Evolutionary conservation across 2,329 filamentous ascomycete genomes (phyloP), one percentile per base, ranked within the genome.

Genomic region (Pyricularia grisea): DNA sequence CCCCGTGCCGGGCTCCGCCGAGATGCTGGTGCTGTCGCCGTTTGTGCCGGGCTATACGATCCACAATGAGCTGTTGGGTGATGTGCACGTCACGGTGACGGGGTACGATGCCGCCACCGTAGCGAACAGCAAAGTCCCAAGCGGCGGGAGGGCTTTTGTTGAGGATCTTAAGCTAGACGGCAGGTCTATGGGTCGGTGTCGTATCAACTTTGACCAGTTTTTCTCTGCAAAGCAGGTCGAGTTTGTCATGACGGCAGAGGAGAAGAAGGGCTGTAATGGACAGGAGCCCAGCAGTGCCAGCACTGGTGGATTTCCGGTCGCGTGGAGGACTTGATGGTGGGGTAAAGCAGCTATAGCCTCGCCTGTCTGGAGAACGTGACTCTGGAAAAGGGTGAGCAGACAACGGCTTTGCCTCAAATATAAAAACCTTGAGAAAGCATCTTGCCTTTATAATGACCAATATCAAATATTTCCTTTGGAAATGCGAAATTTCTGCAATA

Each of bases 181-280:
- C 28, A 65, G 14, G 64, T 65, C 64, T 1, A 36, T 65, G 64
- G 64, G 64, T 27, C 64, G 64, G 64, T 65, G 64, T 25, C 64
- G 64, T 0, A 36, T 65, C 7, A 25, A 65, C 14, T 65, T 65
- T 36, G 64, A 65, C 20, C 64, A 65, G 64, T 65, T 65, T 30
- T 65, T 65, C 64, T 33, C 64, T 14, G 64, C 64, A 10, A 65
- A 36, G 64, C 30, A 36, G 20, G 63, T 65, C 30, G 64, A 65
- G 64, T 65, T 65, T 36, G 64, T 65, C 64, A 65, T 65, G 64
- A 65, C 64, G 64, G 64, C 64, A 25, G 64, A 65, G 64, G 64
- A 65, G 30, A 65, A 65, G 17, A 23, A 11, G 30, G 64, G 64
- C 3, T 65, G 64, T 7, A 36, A 30, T 7, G 64, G 64, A n/a